Evolutionary conservation across 2,329 filamentous ascomycete species (phyloP).

Genomic region (Huntiella omanensis): DNA sequence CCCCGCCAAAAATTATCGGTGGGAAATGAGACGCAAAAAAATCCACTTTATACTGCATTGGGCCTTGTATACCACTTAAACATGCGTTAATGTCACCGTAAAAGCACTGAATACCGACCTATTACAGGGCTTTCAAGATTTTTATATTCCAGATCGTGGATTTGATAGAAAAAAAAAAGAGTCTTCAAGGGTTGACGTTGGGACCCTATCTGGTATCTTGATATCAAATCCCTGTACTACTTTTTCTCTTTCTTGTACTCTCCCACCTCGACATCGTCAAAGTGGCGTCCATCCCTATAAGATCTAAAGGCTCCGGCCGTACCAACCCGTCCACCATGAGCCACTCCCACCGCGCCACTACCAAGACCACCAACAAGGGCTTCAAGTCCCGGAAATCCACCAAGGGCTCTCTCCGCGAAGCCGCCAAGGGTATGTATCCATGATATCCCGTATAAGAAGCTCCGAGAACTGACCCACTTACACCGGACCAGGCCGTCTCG

Average conservation of each 20-base stretch:
- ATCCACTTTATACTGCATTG: conserved; percentile 1
- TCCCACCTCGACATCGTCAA: conserved; percentile 18
- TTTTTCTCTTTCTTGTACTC: background rate
- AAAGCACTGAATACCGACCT: background rate
- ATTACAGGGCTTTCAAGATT: no score
- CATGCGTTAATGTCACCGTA: background rate
- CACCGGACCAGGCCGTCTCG: conserved; percentile 48
- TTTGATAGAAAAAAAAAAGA: background rate
- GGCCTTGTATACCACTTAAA: conserved; percentile 1
- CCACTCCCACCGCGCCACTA: conserved; percentile 86
- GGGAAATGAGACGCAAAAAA: conserved; percentile 2
- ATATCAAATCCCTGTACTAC: background rate
- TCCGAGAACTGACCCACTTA: background rate
- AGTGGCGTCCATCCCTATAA: conserved; percentile 56
- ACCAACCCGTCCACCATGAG: conserved; percentile 43
- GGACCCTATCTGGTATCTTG: no score
- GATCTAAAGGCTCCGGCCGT: conserved; percentile 67
- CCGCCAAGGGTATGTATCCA: conserved; percentile 51
- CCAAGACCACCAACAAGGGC: conserved; percentile 69
- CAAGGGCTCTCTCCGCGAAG: conserved; percentile 71
- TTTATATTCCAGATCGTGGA: background rate
- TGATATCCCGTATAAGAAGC: background rate
- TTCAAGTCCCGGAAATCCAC: conserved; percentile 87
- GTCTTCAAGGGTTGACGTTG: no score
- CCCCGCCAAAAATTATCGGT: conserved; percentile 8